These are phyloP conservation scores for Podospora pseudopauciseta DNA, from an alignment of 495 filamentous ascomycete genomes.

Conservation along the genomic window DNA sequence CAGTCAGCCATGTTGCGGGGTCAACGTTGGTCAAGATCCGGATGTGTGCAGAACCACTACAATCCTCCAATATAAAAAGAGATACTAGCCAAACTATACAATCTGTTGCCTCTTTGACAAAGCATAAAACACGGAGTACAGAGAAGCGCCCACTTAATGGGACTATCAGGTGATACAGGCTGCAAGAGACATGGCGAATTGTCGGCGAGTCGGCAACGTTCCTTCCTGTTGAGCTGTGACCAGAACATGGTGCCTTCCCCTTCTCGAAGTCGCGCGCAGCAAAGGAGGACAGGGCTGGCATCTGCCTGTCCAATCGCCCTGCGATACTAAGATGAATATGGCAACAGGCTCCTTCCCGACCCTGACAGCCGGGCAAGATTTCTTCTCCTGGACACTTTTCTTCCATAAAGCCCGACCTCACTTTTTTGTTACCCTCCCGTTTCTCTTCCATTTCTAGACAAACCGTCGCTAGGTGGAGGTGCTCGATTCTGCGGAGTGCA, in stretches of 20 bases:
- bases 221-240: background rate
- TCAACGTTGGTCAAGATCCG: background rate
- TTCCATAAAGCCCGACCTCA: background rate
- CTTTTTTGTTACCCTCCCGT: background rate
- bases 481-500: background rate
- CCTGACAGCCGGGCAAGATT: background rate
- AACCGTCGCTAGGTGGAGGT: background rate
- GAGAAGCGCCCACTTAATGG: background rate
- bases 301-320: background rate
- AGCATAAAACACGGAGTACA: no score
- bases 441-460: background rate
- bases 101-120: no score
- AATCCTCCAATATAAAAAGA: background rate
- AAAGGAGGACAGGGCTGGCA: no score
- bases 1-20: background rate
- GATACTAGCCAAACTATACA: no score
- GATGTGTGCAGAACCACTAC: background rate
- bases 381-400: background rate
- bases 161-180: background rate
- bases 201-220: constrained; percentile 4
- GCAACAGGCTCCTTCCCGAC: background rate
- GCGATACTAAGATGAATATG: background rate
- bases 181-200: background rate
- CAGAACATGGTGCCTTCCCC: no score
- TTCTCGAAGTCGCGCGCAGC: no score